Conservation (phyloP, 2,329 filamentous ascomycete species). For the Neopestalotiopsis rosae region DNA sequence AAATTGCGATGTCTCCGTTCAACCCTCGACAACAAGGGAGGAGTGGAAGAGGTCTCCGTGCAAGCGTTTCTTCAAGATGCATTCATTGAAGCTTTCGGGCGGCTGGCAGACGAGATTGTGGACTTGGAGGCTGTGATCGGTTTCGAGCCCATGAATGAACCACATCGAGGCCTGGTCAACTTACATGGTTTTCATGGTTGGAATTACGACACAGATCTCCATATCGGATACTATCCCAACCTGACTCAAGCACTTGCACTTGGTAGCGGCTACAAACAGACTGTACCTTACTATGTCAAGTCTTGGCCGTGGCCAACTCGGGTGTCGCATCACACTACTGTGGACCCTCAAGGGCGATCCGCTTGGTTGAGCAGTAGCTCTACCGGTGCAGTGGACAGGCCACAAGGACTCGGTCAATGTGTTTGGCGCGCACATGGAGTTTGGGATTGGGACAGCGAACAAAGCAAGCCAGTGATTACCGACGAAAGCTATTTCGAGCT, state of each 20-base stretch:
- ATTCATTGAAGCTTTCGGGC: conserved; percentile 41
- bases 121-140: conserved; percentile 42
- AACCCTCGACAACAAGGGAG: background rate
- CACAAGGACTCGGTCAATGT: conserved; percentile 38
- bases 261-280: conserved; percentile 43
- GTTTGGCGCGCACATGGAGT: conserved; percentile 47
- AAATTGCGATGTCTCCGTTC: conserved; percentile 25
- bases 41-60: conserved; percentile 28
- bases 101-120: conserved; percentile 38
- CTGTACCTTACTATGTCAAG: conserved; percentile 44
- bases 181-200: conserved; percentile 44
- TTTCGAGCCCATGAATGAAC: conserved; percentile 49
- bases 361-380: conserved; percentile 30
- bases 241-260: conserved; percentile 44
- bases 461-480: conserved; percentile 34
- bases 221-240: conserved; percentile 46
- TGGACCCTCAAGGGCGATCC: conserved; percentile 44
- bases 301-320: conserved; percentile 48
- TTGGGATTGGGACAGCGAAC: conserved; percentile 39
- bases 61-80: conserved; percentile 38
- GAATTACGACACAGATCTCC: conserved; percentile 49
- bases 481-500: conserved; percentile 42
- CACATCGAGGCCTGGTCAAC: conserved; percentile 46
- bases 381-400: conserved; percentile 23
- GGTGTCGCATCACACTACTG: conserved; percentile 37